Conservation (phyloP, 768 basidiomycete species). For the Boletus vermiculosoides region DNA sequence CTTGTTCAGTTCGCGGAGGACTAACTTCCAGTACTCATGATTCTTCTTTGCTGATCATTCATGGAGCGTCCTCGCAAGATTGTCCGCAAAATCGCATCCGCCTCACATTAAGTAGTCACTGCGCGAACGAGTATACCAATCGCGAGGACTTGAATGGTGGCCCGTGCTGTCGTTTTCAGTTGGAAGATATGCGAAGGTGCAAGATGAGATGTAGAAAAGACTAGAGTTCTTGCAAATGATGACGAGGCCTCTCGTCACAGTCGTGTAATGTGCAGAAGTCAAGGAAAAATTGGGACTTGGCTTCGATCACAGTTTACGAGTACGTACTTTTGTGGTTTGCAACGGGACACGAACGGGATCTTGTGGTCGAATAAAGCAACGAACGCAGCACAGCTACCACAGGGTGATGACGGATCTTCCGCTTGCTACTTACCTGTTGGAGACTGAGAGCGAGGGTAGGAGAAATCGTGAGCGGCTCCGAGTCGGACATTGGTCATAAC, state of each 20-base stretch:
- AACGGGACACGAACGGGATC: not conserved
- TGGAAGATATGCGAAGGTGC: too few relatives aligned
- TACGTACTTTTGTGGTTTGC: not conserved
- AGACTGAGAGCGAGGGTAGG: not conserved
- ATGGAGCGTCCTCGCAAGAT: slow-evolving; percentile 3
- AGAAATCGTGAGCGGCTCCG: not conserved
- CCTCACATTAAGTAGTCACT: not conserved
- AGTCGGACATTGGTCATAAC: too few relatives aligned
- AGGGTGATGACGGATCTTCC: too few relatives aligned
- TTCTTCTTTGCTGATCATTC: not conserved
- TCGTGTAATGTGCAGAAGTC: not conserved
- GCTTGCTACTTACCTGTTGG: not conserved
- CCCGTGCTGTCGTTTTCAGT: not conserved
- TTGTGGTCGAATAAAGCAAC: not conserved
- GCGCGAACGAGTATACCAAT: not conserved
- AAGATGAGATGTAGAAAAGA: too few relatives aligned
- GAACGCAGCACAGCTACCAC: not conserved
- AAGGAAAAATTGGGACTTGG: not conserved
- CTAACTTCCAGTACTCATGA: not conserved
- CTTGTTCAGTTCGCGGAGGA: not conserved
- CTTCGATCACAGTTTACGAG: not conserved
- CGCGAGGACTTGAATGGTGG: not conserved
- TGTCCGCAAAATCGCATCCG: not conserved
- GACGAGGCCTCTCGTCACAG: not conserved
- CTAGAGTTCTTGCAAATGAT: too few relatives aligned